Conservation (phyloP, 352 stramenopile genomes). For the Achlya hypogyna region DNA sequence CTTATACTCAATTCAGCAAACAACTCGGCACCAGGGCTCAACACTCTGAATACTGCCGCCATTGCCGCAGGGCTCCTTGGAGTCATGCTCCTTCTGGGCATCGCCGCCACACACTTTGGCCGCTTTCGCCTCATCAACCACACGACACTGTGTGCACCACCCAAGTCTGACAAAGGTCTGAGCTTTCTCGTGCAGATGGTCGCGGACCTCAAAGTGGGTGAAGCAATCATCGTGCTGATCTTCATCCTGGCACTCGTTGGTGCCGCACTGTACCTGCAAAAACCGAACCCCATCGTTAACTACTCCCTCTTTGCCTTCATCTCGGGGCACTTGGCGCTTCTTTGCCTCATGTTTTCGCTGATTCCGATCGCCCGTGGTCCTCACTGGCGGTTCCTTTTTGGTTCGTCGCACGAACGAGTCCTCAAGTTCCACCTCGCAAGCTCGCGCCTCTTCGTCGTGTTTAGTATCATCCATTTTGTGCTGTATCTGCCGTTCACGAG, state of each 20-base stretch:
- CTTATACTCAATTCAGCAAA: conserved; percentile 25
- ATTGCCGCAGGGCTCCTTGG: conserved; percentile 6
- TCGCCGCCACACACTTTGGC: not conserved
- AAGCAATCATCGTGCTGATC: too few species aligned
- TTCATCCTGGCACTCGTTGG: too few species aligned
- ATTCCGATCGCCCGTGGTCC: conserved; percentile 43
- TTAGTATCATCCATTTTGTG: conserved; percentile 50
- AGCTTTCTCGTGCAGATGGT: too few species aligned
- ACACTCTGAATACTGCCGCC: conserved; percentile 21
- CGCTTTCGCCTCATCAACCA: conserved; percentile 29
- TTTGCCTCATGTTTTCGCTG: conserved; percentile 74
- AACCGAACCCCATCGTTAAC: too few species aligned
- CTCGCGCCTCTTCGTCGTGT: conserved; percentile 41
- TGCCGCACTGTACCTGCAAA: too few species aligned
- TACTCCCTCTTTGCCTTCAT: too few species aligned
- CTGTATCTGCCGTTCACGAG: conserved; percentile 32
- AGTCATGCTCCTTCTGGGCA: not conserved
- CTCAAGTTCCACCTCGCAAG: conserved; percentile 79
- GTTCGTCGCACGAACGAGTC: conserved; percentile 67
- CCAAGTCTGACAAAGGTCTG: too few species aligned
- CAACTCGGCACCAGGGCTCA: conserved; percentile 31
- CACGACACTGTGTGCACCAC: conserved; percentile 33
- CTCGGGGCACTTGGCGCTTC: conserved; percentile 46
- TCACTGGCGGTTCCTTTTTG: conserved; percentile 60
- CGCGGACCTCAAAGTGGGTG: too few species aligned